Conservation (phyloP, 352 stramenopile species). For the Blastocystis sp. region DNA sequence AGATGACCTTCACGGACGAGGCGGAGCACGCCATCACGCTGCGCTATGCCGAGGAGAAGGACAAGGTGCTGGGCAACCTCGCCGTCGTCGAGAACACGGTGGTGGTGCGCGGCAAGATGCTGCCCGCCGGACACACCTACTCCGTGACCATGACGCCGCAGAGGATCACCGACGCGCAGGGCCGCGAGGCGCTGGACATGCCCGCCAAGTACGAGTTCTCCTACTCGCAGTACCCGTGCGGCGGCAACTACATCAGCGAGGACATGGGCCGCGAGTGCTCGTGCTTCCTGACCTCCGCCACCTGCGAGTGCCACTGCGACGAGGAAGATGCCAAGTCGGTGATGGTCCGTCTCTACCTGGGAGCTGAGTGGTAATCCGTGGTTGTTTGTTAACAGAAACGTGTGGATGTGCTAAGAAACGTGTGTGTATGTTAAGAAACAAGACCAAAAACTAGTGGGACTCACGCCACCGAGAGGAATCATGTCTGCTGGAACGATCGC, state of each 20-base stretch:
- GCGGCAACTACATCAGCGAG: slow-evolving; percentile 64
- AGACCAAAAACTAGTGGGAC: no score
- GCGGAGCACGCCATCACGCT: neutral
- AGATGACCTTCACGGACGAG: slow-evolving; percentile 37
- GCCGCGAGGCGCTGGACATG: neutral
- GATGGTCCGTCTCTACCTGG: neutral
- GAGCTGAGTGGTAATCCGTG: neutral
- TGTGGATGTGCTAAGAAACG: no score
- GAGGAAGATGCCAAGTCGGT: slow-evolving; percentile 26
- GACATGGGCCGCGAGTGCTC: slow-evolving; percentile 49
- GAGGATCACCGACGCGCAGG: neutral
- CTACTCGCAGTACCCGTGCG: slow-evolving; percentile 36
- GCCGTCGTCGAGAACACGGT: slow-evolving; percentile 19
- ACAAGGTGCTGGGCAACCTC: neutral
- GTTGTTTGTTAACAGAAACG: neutral
- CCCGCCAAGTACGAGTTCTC: slow-evolving; percentile 20
- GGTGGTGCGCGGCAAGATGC: neutral
- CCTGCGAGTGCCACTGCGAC: slow-evolving; percentile 65
- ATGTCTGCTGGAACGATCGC: no score
- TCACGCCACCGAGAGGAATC: no score
- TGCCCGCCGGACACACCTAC: slow-evolving; percentile 50
- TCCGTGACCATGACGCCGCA: slow-evolving; percentile 6
- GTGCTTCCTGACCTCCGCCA: slow-evolving; percentile 40
- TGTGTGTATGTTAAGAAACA: no score
- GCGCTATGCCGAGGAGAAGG: slow-evolving; percentile 21